A percentile compares a stretch with the other conserved stretches of the same genome.
Evolutionary conservation across 2,329 filamentous ascomycete species (phyloP).

Genomic region (Cercospora nicotianae): DNA sequence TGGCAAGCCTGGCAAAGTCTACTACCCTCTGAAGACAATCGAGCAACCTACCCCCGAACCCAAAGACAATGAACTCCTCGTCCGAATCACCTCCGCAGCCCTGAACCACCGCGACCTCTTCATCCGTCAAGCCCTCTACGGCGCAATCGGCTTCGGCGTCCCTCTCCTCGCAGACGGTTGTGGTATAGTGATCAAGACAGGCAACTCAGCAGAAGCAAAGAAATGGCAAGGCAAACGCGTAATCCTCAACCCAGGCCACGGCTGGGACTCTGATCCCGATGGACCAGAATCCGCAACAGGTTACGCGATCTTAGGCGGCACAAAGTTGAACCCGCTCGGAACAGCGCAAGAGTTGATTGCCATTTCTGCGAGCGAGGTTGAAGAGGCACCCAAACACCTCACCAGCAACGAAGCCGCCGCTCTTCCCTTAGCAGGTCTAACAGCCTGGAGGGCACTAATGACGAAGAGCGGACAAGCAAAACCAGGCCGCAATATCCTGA

Average conservation of each 20-base stretch:
- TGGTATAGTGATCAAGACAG: slow-evolving; percentile 68
- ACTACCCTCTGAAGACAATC: slow-evolving; percentile 66
- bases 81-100: slow-evolving; percentile 75
- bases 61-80: slow-evolving; percentile 62
- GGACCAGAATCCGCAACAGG: slow-evolving; percentile 67
- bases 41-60: slow-evolving; percentile 63
- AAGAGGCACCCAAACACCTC: slow-evolving; percentile 72
- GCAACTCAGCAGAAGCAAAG: slow-evolving; percentile 55
- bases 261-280: slow-evolving; percentile 70
- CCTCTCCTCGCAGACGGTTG: slow-evolving; percentile 82
- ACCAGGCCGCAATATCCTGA: slow-evolving; percentile 70
- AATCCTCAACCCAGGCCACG: slow-evolving; percentile 72
- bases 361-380: slow-evolving; percentile 70
- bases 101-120: slow-evolving; percentile 96
- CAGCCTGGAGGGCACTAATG: slow-evolving; percentile 82
- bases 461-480: slow-evolving; percentile 69
- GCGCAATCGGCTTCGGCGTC: slow-evolving; percentile 73
- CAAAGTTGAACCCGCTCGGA: slow-evolving; percentile 63
- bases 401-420: slow-evolving; percentile 74
- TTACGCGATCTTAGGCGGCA: slow-evolving; percentile 70
- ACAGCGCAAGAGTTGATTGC: slow-evolving; percentile 72
- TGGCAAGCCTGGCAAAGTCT: slow-evolving; percentile 84
- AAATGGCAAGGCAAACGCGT: slow-evolving; percentile 67
- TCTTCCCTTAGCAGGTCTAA: slow-evolving; percentile 80
- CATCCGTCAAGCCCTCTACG: slow-evolving; percentile 89